Base-by-base conservation (phyloP, 495 filamentous ascomycete species). In the Lasiosphaeria hispida region DNA sequence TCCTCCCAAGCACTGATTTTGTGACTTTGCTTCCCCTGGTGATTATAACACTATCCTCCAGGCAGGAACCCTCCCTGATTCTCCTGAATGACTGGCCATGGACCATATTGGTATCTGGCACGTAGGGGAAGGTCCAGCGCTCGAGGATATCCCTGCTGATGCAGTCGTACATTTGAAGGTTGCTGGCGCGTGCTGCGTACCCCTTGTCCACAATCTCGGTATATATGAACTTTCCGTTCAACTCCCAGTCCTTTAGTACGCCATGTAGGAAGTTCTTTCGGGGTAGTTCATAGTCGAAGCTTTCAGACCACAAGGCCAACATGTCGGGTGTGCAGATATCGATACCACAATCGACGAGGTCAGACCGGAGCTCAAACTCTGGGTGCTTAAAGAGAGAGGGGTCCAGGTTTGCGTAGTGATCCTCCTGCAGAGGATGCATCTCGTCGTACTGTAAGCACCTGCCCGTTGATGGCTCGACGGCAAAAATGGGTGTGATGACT, bases 301-400 rank as follows among this genome's bases (percentile, higher is more conserved):
- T 95, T 68, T 99, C 94, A 7, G 91, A 92, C 90, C 94, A 99
- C 57, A 96, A 75, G 33, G 92, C 91, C 43, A 97, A 79, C 15
- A 96, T 91, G 63, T 97, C 94, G 0, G 92, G 91, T 0, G 95
- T 96, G 72, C 95, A 99, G 60, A 99, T 97, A 67, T 99, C 94
- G 68, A 99, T 93, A 53, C 87, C 89, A 65, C 90, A 94, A 74
- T 99, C 95, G 53, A 97, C 88, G 50, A 99, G 75, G 64, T 99
- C 94, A 45, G 87, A 80, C 4, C 93, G 87, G 30, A 96, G 74
- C 57, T 95, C 91, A 23, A 56, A 92, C 5, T 59, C 57, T 3
- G 39, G 34, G 17, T 96, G 74, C 58, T 96, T 90, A 40, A 59
- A 78, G 14, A 78, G 44, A 2, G 59, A 60, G 8, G 88, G 75